Base-by-base conservation (phyloP, 176 grass and related monocot genomes). In the Triticum dicoccoides region DNA sequence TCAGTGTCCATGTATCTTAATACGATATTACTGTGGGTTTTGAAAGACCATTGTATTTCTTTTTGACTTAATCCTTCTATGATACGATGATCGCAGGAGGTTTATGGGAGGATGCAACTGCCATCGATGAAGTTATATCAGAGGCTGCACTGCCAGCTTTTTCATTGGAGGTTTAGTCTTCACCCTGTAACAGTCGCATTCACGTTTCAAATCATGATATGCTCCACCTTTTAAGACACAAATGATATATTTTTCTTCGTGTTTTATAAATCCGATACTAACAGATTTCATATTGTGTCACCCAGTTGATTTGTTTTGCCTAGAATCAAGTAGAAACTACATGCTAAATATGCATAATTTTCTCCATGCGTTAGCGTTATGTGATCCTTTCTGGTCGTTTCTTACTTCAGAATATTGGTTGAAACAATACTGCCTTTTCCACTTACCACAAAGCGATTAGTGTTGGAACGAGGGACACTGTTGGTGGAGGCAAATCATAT, bases 71-170 rank as follows among this genome's bases (percentile, higher is more conserved):
- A 77, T 73, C 47, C 33, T 92, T 24, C 32, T 86, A 37, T 72
- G 70, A 0, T 89, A 88, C 73, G 58, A 86, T 84, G 54, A 61
- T 77, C 81, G 69, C 82, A 99, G 97, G 94, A 79, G 70, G 66
- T 61, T 87, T 96, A 69, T 96, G 94, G 92, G 94, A 99, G 82
- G 97, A 97, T 52, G 89, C 91, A 64, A 87, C 23, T 1, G 27
- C 91, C 59, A 83, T 99, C 4, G 92, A 99, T 76, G 89, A 96
- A 89, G 93, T 99, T 84, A 87, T 99, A 91, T 80, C 94, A 44
- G 97, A 99, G 83, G 97, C 97, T 78, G 97, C 94, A 39, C 89
- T 99, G 35, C 97, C 94, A 65, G 97, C 90, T 85, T 94, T 92
- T 84, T 96, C 94, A 74, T 88, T 99, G 70, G 94, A 99, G 97